Conservation (phyloP, 83 land plant species). For the Picea engelmannii region DNA sequence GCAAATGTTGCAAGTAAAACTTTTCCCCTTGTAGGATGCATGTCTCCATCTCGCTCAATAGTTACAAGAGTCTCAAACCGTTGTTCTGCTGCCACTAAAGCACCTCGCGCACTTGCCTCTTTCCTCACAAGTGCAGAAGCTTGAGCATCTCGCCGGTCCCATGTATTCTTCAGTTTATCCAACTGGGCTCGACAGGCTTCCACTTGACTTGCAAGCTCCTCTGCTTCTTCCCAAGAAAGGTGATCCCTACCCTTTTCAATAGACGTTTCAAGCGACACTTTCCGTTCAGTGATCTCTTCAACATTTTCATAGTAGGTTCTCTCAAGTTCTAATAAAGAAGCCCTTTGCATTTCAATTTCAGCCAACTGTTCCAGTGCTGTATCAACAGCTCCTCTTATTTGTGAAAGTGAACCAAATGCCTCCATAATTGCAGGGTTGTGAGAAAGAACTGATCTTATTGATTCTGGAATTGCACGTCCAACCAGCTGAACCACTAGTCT, state of each 20-base stretch:
- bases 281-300: conserved; percentile 69
- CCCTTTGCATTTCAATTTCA: conserved; percentile 65
- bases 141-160: conserved; percentile 73
- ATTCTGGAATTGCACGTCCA: conserved; percentile 69
- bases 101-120: conserved; percentile 46
- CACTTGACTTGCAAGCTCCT: conserved; percentile 87
- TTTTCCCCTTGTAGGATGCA: conserved; percentile 55
- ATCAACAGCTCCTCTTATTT: conserved; percentile 77
- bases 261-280: conserved; percentile 73
- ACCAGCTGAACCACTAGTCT: conserved; percentile 58
- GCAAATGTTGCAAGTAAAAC: conserved; percentile 56
- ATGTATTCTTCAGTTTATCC: conserved; percentile 70
- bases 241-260: conserved; percentile 82
- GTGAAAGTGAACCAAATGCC: conserved; percentile 80
- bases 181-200: conserved; percentile 79
- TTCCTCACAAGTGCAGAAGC: conserved; percentile 49
- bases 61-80: conserved; percentile 50
- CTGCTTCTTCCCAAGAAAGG: conserved; percentile 99
- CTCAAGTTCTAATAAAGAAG: conserved; percentile 70
- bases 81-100: conserved; percentile 53
- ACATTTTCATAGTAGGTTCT: conserved; percentile 68
- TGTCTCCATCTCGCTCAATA: conserved; percentile 45
- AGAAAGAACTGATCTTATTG: conserved; percentile 65
- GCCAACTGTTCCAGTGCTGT: conserved; percentile 73
- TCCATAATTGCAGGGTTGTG: conserved; percentile 83